These are phyloP conservation scores for Pichia heedii DNA, from an alignment of 805 yeast genomes.

Conservation along the genomic window DNA sequence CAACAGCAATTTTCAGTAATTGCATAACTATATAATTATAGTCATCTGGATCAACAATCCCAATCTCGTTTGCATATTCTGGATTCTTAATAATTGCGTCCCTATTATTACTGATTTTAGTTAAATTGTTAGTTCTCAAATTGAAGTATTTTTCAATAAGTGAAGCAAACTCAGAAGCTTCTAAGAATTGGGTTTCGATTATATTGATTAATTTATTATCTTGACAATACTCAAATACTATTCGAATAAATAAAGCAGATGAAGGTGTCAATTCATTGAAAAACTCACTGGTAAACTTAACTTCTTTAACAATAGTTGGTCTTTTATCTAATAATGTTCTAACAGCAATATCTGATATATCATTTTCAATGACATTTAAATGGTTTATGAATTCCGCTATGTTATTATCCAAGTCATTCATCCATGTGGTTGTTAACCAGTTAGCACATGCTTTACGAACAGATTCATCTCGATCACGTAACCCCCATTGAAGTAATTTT, in stretches of 20 bases:
- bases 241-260: conserved; percentile 60
- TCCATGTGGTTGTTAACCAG: conserved; percentile 68
- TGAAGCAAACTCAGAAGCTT: conserved; percentile 60
- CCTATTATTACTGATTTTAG: conserved; percentile 18
- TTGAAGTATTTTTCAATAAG: conserved; percentile 48
- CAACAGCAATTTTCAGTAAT: conserved; percentile 52
- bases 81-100: conserved; percentile 13
- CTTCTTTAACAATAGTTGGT: conserved; percentile 50
- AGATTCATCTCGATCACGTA: conserved; percentile 70
- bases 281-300: conserved; percentile 53
- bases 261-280: conserved; percentile 72
- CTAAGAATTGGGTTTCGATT: conserved; percentile 69
- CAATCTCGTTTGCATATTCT: conserved; percentile 13
- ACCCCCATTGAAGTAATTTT: conserved; percentile 70
- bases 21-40: conserved; percentile 71
- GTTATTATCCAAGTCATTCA: conserved; percentile 57
- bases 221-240: conserved; percentile 56
- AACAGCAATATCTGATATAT: conserved; percentile 60
- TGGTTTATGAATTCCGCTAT: conserved; percentile 62
- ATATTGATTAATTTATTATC: conserved; percentile 42
- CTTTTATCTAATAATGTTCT: conserved; percentile 51
- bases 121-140: conserved; percentile 30
- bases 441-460: conserved; percentile 66
- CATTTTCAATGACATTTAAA: conserved; percentile 59
- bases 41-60: conserved; percentile 42